Conservation (phyloP, 257 asterid genomes). For the Datura wrightii region DNA sequence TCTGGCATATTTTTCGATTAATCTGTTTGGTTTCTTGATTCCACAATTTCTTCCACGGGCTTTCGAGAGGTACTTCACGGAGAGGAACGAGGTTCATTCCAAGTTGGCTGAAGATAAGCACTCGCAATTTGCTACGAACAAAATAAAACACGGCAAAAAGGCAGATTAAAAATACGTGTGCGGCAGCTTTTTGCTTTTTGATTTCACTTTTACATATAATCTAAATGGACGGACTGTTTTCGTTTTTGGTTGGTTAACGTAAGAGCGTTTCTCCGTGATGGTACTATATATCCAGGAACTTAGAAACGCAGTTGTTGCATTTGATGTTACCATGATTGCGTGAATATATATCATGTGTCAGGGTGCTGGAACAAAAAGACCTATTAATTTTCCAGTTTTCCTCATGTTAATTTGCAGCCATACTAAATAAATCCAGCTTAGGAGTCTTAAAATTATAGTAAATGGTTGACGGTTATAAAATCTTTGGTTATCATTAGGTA, state of each 20-base stretch:
- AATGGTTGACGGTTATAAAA: too few relatives aligned
- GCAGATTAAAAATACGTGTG: constrained; percentile 35
- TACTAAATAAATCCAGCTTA: too few relatives aligned
- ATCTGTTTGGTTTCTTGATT: constrained; percentile 68
- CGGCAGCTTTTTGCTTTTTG: too few relatives aligned
- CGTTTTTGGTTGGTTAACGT: not conserved
- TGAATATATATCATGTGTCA: too few relatives aligned
- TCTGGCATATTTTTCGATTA: constrained; percentile 54
- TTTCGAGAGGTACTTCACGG: constrained; percentile 67
- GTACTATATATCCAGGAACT: not conserved
- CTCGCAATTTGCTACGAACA: constrained; percentile 35
- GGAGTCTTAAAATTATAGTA: too few relatives aligned
- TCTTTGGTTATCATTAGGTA: too few relatives aligned
- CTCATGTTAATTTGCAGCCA: too few relatives aligned
- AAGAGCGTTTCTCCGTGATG: not conserved
- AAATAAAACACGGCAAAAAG: constrained; percentile 46
- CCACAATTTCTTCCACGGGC: constrained; percentile 84
- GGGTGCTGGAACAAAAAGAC: too few relatives aligned
- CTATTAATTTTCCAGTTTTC: too few relatives aligned
- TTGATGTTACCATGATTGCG: not conserved
- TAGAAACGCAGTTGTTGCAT: not conserved
- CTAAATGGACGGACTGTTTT: not conserved
- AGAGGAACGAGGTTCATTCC: constrained; percentile 54
- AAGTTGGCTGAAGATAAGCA: constrained; percentile 65
- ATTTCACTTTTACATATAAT: not conserved